Base-by-base conservation (phyloP, 352 stramenopile genomes). In the Phytophthora litchii region DNA sequence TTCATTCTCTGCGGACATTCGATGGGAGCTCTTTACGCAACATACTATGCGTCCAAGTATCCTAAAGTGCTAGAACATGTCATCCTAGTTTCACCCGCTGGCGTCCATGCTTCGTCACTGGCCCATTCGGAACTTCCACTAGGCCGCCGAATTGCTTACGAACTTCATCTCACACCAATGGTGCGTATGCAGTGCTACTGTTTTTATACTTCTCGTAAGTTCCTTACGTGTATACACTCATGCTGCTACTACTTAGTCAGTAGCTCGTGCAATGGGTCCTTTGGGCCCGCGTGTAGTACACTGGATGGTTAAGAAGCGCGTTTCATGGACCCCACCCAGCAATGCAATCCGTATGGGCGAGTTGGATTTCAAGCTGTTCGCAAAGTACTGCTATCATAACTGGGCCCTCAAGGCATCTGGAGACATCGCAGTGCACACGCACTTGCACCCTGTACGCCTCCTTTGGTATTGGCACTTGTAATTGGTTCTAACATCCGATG, bases 301-400 rank as follows among this genome's bases (percentile, higher is more conserved):
- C 35, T 86, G 70, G 68, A 68, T 75, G 40, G 67, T 89, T 34
- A 61, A 62, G 21, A 67, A 62, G 11, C 81, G 81, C 25, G 70
- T 86, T 46, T 55, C 57, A 32, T 83, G 79, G 73, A 77, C 77
- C 12, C 77, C 81, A 1, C 66, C 73, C 13, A 70, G 75, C 36
- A 91, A 88, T 54, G 80, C 84, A 23, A 85, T 91, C 57, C 78
- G 77, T n/a, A 74, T 58, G 29, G 82, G 79, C 14, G 74, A 83
- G 27, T 68, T 91, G 50, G 56, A 83, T 54, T 79, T 88, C 27
- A 54, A 83, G 23, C 58, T 86, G 12, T 86, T 91, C 34, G 80
- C 78, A 2, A 49, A 61, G 25, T 91, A 91, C 67, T 85, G 66
- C 38, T 91, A 91, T 59, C 75, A 91, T 60, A 91, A 91, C 53